Evolutionary conservation across 2,329 filamentous ascomycete species (phyloP), one percentile per base, ranked within the genome.

Genomic region (Colletotrichum lindemuthianum): DNA sequence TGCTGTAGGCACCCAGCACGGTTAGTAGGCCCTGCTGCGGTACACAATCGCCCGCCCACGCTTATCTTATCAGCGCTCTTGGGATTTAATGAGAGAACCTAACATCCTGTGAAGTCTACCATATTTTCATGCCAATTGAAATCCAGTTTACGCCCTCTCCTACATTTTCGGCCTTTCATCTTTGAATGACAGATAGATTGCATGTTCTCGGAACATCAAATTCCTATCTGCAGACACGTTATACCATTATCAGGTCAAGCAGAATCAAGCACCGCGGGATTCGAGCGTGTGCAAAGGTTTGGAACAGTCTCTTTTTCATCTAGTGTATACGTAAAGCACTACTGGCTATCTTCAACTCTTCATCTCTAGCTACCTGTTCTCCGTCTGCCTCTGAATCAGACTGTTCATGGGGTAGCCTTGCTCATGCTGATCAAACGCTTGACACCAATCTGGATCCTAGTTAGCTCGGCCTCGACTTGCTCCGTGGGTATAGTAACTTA

Each of bases 371-470:
- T 43, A 15, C 11, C 12, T 32, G 24, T 24, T 24, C 24, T 24
- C 24, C 24, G 24, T 24, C 24, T 24, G 24, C 24, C 24, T 24
- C 24, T 24, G 5, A 24, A n/a, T 33, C 47, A 44, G 39, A 57
- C 40, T 45, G n/a, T 64, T 78, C 72, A 89, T 65, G 90, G 87
- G 8, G 90, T 92, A 39, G 87, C 90, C 77, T 89, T 90, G 81
- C 90, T 92, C 91, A 93, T 93, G 76, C 87, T 89, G 71, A 93
- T 87, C 72, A 93, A 81, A 69, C 91, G 85, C 78, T 93, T 93
- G 48, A 93, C 86, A 72, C 91, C 91, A 70, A 91, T 88, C 89
- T 92, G 67, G 13, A 2, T 47, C 65, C 6, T 11, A 34, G 72
- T 88, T 81, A 88, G 82, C 68, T 24, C 24, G 24, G 24, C 24